Base-by-base conservation (phyloP, 1,139 yeast genomes). In the Pichia sp. region DNA sequence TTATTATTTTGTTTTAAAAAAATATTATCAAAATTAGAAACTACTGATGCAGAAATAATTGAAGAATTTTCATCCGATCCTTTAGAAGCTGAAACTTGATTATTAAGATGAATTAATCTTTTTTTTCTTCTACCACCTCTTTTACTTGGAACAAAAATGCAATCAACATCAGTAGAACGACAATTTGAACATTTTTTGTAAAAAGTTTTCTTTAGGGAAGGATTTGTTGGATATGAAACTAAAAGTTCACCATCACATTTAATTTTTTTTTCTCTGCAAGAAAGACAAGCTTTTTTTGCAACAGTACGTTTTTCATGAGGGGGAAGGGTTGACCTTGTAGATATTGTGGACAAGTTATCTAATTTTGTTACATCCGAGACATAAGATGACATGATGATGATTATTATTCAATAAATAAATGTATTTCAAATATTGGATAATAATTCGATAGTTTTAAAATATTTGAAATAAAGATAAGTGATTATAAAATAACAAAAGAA, bases 251-350 rank as follows among this genome's bases (percentile, higher is more conserved):
- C 84, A 51, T 79, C 82, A 58, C 85, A 79, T 52, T 77, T 78
- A 52, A 78, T 70, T 55, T 79, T 79, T 64, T 77, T 77, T 51
- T 77, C 82, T 28, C 85, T 73, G 51, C 85, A 79, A 16, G 77
- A 69, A 20, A 79, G 63, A 56, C 85, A 79, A 0, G 85, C 84
- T 37, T 80, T 64, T 41, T 78, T 67, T 2, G 84, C 81, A 6
- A 78, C 84, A 3, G 68, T 59, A 30, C 74, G 60, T 43, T 65
- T 67, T 33, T 60, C 57, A n/a, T 29, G 24, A 4, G 22, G 29
- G 30, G 20, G 35, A 6, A 25, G n/a, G 4, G 27, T 16, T 8
- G 37, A 12, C 16, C 6, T 25, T 9, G 12, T n/a, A 25, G 34
- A 22, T 24, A 12, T 16, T 9, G 23, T 9, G 22, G 29, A 25